A percentile compares a stretch with the other conserved stretches of the same genome.
Conservation (phyloP, 768 basidiomycete species). For the Podaxis mareebaensis region DNA sequence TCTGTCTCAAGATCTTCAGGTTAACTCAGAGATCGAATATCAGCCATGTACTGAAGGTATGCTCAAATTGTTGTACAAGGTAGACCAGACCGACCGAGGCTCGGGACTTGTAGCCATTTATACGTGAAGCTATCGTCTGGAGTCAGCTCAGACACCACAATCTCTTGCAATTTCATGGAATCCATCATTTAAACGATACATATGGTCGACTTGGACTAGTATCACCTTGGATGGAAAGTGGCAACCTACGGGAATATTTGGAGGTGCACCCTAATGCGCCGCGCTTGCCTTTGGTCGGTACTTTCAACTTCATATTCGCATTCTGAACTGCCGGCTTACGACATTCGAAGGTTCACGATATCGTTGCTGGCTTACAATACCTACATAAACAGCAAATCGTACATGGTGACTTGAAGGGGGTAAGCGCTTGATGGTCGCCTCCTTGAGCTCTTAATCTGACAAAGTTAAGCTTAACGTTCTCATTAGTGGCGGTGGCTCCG, state of each 20-base stretch:
- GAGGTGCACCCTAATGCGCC: background rate
- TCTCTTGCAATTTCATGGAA: slow-evolving; percentile 18
- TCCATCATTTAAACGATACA: slow-evolving; percentile 9
- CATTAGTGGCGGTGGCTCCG: background rate
- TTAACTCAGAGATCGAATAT: background rate
- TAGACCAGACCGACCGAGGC: background rate
- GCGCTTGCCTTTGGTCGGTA: background rate
- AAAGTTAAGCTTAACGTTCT: background rate
- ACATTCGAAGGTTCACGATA: background rate
- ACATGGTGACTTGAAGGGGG: background rate
- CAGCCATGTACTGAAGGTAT: background rate
- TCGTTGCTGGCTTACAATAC: background rate
- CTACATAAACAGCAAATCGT: background rate
- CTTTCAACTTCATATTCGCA: background rate
- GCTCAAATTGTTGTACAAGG: background rate
- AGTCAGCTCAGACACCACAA: slow-evolving; percentile 16
- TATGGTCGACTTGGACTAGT: slow-evolving; percentile 5
- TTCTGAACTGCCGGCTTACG: background rate
- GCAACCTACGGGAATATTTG: slow-evolving; percentile 1
- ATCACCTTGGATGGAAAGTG: slow-evolving; percentile 16
- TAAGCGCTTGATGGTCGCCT: background rate
- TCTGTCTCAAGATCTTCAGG: slow-evolving; percentile 25
- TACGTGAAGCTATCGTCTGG: slow-evolving; percentile 19
- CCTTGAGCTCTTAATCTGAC: background rate
- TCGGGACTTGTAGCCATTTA: slow-evolving; percentile 1